A percentile compares a stretch with the other conserved stretches of the same genome.
These are phyloP conservation scores for Fusarium xylarioides DNA, from an alignment of 2,329 filamentous ascomycete species.

Conservation along the genomic window DNA sequence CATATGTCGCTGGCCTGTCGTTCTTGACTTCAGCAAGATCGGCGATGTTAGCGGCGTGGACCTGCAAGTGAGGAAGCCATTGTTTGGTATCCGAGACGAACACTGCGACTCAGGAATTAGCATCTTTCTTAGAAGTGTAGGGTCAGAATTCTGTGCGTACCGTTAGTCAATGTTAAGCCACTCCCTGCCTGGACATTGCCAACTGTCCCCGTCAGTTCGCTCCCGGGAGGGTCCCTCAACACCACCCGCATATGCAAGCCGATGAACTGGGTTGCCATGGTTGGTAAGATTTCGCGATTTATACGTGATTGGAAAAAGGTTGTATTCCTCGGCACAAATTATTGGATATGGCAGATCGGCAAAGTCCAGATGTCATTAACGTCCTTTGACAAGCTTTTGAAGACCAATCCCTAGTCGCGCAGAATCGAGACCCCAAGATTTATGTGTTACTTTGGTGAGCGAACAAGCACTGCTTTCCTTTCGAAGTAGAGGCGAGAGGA, in stretches of 20 bases:
- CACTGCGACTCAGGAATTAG: constrained; percentile 43
- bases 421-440: neutral
- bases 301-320: neutral
- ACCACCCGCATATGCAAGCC: constrained; percentile 80
- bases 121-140: neutral
- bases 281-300: neutral
- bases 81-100: constrained; percentile 54
- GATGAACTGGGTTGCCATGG: constrained; percentile 71
- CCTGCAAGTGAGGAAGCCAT: constrained; percentile 55
- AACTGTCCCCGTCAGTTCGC: constrained; percentile 75
- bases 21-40: constrained; percentile 55
- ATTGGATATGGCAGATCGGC: constrained; percentile 21
- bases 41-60: constrained; percentile 56
- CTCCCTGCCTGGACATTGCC: constrained; percentile 72
- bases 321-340: constrained; percentile 14
- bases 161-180: constrained; percentile 76
- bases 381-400: constrained; percentile 1
- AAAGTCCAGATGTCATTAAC: constrained; percentile 37
- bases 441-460: neutral
- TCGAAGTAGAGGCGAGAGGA: neutral
- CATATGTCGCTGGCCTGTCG: constrained; percentile 41
- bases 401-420: constrained; percentile 1
- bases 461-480: neutral
- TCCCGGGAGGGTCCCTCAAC: constrained; percentile 70
- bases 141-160: constrained; percentile 55